These are phyloP conservation scores for Daldinia loculata DNA, from an alignment of 495 filamentous ascomycete genomes.

Conservation along the genomic window DNA sequence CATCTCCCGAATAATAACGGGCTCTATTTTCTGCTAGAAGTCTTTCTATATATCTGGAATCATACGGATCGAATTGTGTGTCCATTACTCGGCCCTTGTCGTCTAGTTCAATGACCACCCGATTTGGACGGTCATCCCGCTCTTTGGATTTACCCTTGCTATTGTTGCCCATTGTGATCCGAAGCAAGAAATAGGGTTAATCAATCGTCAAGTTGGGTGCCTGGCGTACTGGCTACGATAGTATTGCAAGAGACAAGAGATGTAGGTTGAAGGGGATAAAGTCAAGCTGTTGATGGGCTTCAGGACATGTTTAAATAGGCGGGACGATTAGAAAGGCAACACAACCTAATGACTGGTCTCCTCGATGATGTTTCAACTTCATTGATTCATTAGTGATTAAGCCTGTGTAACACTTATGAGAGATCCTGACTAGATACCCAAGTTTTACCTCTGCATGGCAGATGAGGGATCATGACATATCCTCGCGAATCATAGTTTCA, in stretches of 20 bases:
- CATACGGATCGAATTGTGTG: background rate
- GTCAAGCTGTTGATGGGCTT: background rate
- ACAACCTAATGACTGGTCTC: background rate
- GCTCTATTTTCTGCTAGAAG: background rate
- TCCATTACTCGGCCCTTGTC: background rate
- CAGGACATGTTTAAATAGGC: background rate
- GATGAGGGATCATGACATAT: background rate
- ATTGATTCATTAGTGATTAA: background rate
- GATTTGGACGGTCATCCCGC: background rate
- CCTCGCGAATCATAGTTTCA: background rate
- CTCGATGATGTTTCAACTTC: background rate
- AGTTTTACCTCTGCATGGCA: background rate
- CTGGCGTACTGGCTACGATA: background rate
- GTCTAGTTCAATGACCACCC: background rate
- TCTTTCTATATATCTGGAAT: background rate
- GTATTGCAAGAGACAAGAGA: background rate
- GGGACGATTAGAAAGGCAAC: background rate
- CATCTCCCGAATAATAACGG: background rate
- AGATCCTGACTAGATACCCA: too few species aligned
- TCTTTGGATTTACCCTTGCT: background rate
- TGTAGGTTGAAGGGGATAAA: background rate
- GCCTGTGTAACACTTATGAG: background rate
- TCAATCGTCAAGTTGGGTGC: background rate
- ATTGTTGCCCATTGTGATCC: background rate
- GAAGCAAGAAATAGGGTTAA: background rate